Evolutionary conservation across 495 filamentous ascomycete genomes (phyloP), one percentile per base, ranked within the genome.

Genomic region (Niebla homalea): DNA sequence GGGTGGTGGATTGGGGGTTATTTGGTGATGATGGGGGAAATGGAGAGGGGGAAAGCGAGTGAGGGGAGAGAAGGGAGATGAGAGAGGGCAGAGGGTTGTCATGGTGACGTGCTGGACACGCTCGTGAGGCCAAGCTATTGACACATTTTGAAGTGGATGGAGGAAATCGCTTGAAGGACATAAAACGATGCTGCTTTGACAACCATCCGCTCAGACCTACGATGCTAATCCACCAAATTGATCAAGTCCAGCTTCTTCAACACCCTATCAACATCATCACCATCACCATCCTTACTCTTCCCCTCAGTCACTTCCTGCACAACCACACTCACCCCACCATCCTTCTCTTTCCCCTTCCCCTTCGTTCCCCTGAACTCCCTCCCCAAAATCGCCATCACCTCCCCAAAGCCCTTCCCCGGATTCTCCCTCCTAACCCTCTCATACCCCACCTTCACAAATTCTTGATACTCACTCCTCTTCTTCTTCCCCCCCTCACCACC

Each of bases 1-100:
- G 84, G 58, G 72, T 98, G 39, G 76, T 77, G 67, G 82, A 93
- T 65, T 96, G 86, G 87, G 70, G 70, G 14, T 64, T 97, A 29
- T 96, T 96, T 66, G 77, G 69, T 44, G 74, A 68, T 36, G 45
- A 35, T 2, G 56, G 60, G 49, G 20, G 37, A 57, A 48, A 43
- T 41, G 32, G 11, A n/a, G 36, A 22, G 37, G 22, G 25, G 3
- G 25, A 26, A 26, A 7, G 7, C 25, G 3, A 7, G 25, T 26
- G 3, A 4, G 25, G 25, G 25, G 25, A 26, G n/a, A n/a, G n/a
- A n/a, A n/a, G n/a, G n/a, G n/a, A n/a, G n/a, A n/a, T n/a, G n/a
- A n/a, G n/a, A n/a, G n/a, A n/a, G n/a, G n/a, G n/a, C n/a, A n/a
- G n/a, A n/a, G n/a, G n/a, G n/a, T n/a, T n/a, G n/a, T n/a, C n/a